Conservation (phyloP, 176 grass and related monocot species). For the Ampelocalamus luodianensis region DNA sequence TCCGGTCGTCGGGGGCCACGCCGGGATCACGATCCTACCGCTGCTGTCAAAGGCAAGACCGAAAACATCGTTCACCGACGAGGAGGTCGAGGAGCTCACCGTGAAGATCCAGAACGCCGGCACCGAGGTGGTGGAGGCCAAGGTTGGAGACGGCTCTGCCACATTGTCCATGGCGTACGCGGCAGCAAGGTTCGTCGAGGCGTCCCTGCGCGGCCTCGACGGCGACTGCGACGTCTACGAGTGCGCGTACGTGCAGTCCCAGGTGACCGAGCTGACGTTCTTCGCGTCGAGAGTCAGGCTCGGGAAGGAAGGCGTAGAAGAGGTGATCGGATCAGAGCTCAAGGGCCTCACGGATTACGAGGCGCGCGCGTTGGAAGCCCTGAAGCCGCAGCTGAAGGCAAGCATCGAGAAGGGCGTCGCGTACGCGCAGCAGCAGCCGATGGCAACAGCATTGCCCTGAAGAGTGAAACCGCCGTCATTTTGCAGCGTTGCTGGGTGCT, state of each 20-base stretch:
- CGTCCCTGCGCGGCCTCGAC: constrained; percentile 49
- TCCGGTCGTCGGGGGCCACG: constrained; percentile 52
- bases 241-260: constrained; percentile 57
- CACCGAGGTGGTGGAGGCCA: constrained; percentile 51
- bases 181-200: constrained; percentile 54
- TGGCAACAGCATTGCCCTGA: constrained; percentile 5
- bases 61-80: constrained; percentile 47
- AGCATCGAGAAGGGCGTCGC: constrained; percentile 62
- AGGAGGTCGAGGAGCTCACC: constrained; percentile 52
- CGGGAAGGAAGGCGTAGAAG: constrained; percentile 53
- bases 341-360: constrained; percentile 48
- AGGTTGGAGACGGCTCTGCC: constrained; percentile 45
- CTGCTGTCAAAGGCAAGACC: constrained; percentile 60
- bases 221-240: constrained; percentile 54
- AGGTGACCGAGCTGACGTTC: constrained; percentile 59
- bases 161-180: constrained; percentile 59
- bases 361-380: constrained; percentile 41
- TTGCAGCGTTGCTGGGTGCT: neutral
- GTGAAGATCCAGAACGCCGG: constrained; percentile 46
- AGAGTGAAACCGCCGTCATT: neutral
- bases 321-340: constrained; percentile 42
- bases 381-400: constrained; percentile 57
- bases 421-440: constrained; percentile 42
- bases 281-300: constrained; percentile 61
- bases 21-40: constrained; percentile 47